Conservation (phyloP, 495 filamentous ascomycete genomes). For the Bacidia gigantensis region DNA sequence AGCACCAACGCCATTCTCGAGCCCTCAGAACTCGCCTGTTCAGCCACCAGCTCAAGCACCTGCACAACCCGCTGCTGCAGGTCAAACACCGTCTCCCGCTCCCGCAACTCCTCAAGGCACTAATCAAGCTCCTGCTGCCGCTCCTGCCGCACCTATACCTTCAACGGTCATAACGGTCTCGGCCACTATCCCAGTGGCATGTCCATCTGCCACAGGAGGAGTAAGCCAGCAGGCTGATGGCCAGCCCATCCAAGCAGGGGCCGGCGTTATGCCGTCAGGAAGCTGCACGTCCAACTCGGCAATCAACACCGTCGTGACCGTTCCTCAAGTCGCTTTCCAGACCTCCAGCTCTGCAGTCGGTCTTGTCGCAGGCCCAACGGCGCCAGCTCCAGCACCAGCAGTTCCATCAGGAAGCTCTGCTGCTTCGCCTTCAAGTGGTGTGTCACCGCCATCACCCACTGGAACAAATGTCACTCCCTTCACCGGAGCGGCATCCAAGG, state of each 20-base stretch:
- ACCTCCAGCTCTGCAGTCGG: slow-evolving; percentile 38
- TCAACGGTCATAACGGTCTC: slow-evolving; percentile 31
- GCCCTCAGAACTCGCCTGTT: slow-evolving; percentile 12
- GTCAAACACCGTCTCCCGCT: slow-evolving; percentile 14
- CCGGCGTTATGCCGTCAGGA: slow-evolving; percentile 26
- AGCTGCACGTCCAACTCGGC: slow-evolving; percentile 37
- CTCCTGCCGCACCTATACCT: slow-evolving; percentile 26
- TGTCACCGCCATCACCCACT: background rate
- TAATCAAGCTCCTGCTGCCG: slow-evolving; percentile 18
- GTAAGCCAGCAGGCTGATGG: slow-evolving; percentile 13
- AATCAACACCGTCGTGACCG: slow-evolving; percentile 47
- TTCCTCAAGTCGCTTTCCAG: slow-evolving; percentile 63
- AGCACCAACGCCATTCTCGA: slow-evolving; percentile 26
- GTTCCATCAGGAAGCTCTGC: background rate
- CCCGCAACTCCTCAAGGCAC: slow-evolving; percentile 26
- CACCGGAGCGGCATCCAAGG: slow-evolving; percentile 12
- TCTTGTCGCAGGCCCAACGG: slow-evolving; percentile 36
- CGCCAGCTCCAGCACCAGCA: slow-evolving; percentile 12
- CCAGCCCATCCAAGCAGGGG: slow-evolving; percentile 7
- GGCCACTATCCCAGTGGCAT: slow-evolving; percentile 49
- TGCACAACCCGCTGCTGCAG: slow-evolving; percentile 16
- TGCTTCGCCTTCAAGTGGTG: slow-evolving; percentile 1
- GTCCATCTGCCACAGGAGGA: slow-evolving; percentile 26
- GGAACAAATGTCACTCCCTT: slow-evolving; percentile 10
- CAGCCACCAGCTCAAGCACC: slow-evolving; percentile 24